Evolutionary conservation across 176 grass and related monocot species (phyloP).

Genomic region (Carex scoparia): DNA sequence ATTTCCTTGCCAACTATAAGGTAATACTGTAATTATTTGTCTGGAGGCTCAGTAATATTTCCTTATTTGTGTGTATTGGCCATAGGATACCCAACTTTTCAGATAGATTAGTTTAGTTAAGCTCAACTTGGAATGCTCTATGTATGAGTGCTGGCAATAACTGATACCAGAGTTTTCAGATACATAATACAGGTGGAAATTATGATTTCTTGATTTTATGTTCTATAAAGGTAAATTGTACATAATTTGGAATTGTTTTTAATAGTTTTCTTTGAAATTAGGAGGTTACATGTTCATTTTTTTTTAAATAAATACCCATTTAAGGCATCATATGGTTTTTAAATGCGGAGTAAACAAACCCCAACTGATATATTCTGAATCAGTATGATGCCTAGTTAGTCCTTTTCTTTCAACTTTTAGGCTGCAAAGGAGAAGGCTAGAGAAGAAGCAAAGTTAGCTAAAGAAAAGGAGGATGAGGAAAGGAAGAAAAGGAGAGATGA

Average conservation of each 20-base stretch:
- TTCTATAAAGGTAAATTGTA: background rate
- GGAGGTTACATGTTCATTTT: conserved; percentile 2
- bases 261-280: background rate
- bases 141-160: background rate
- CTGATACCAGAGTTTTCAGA: background rate
- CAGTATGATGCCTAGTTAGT: conserved; percentile 25
- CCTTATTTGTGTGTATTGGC: background rate
- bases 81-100: background rate
- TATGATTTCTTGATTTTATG: background rate
- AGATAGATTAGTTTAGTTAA: background rate
- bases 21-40: conserved; percentile 29
- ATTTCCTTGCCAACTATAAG: conserved; percentile 82
- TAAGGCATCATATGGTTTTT: background rate
- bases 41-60: background rate
- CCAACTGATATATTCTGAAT: conserved; percentile 8
- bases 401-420: conserved; percentile 32
- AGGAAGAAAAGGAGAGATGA: conserved; percentile 52
- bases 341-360: conserved; percentile 22
- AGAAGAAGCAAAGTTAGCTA: conserved; percentile 71
- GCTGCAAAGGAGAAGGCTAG: conserved; percentile 47
- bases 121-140: background rate
- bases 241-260: background rate
- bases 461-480: conserved; percentile 60
- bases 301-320: background rate
- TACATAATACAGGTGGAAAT: background rate